Base-by-base conservation (phyloP, 78 protist genomes). In the slime mould (Dictyostelium discoideum) region DNA sequence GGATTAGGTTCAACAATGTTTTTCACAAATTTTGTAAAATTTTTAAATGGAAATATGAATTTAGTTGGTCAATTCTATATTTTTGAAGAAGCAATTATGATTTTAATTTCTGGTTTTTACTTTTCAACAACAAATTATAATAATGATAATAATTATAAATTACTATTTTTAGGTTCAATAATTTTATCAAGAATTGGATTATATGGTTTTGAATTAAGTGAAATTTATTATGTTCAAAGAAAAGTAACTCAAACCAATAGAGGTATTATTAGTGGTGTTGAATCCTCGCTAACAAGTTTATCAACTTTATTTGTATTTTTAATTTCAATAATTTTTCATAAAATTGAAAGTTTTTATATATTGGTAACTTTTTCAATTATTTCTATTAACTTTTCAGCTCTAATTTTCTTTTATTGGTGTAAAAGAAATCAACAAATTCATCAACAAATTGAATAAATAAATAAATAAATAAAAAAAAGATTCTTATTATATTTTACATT, bases 221-320 rank as follows among this genome's bases (percentile, higher is more conserved):
- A 76, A n/a, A 78, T 76, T 39, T 10, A 76, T 54, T 79, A 57
- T 11, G 93, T 87, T 11, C 93, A 87, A 63, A 50, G 83, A 20
- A 40, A 20, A 3, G 85, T 87, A 11, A 50, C 26, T 10, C 85
- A 87, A 24, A 32, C 37, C 1, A 13, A 48, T 14, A 50, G 85
- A 39, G 93, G 92, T 42, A 78, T 69, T 24, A 26, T 87, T 5
- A 87, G 93, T 63, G 93, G 93, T 4, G 85, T 87, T 2, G 93
- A 87, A 42, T 24, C 80, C 9, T 87, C 93, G 37, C 40, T 87
- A 9, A 78, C 85, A 5, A 78, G 80, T 76, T 24, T 87, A 0
- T 57, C 86, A 18, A 78, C 67, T 44, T 48, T 87, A 1, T 9
- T 26, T 40, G 93, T 87, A 22, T 87, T 78, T 37, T 14, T 39